phyloP scores from a whole-genome alignment of 495 filamentous ascomycete species.

The Annulohypoxylon maeteangense region DNA sequence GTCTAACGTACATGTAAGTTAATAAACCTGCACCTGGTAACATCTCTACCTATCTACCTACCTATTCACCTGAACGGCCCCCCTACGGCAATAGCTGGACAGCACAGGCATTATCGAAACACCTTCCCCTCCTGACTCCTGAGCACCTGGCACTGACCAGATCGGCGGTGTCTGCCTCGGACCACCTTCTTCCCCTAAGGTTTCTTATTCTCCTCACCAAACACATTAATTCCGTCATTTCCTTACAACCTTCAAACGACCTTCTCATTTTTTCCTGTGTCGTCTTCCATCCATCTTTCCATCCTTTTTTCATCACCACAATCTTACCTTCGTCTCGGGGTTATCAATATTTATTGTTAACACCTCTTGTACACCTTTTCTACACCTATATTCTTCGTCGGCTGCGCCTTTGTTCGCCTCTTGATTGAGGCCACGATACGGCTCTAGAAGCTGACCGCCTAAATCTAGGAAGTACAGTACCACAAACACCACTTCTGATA shows the following conservation, averaged over 20 bases:
- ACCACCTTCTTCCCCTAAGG: conserved; percentile 27
- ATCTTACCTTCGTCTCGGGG: background rate
- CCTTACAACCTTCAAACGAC: conserved; percentile 20
- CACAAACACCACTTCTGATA: conserved; percentile 31
- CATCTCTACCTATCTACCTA: too few relatives aligned
- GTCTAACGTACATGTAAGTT: background rate
- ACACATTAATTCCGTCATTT: conserved; percentile 37
- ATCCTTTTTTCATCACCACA: background rate
- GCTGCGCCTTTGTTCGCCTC: background rate
- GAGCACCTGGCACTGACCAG: conserved; percentile 21
- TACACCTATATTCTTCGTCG: background rate
- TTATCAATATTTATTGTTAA: background rate
- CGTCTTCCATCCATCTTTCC: background rate
- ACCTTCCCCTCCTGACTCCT: conserved; percentile 34
- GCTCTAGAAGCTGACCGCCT: conserved; percentile 38
- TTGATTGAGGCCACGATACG: conserved; percentile 40
- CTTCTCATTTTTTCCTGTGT: background rate
- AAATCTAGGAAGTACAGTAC: conserved; percentile 30
- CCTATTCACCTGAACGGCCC: background rate
- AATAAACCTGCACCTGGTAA: background rate
- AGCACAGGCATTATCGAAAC: conserved; percentile 33
- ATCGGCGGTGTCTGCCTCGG: conserved; percentile 42
- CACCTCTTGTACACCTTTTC: background rate
- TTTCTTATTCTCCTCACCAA: conserved; percentile 21
- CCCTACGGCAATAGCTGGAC: background rate